Evolutionary conservation across 1,139 yeast genomes (phyloP).

Genomic region (Magnusiomyces sp.): DNA sequence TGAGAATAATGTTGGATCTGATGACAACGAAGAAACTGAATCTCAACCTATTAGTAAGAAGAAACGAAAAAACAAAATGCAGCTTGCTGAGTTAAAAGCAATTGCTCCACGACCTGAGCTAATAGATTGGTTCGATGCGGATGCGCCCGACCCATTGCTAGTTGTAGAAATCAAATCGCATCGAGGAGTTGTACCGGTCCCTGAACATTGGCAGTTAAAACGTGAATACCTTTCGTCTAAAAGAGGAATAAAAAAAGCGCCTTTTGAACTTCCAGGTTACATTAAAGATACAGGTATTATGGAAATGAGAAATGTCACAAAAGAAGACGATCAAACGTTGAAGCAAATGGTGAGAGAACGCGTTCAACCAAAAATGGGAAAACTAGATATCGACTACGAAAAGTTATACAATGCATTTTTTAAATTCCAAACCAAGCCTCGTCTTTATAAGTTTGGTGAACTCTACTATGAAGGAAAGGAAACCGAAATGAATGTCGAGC

Average conservation of each 20-base stretch:
- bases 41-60: conserved; percentile 29
- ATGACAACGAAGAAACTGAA: conserved; percentile 20
- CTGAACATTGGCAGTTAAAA: conserved; percentile 76
- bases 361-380: conserved; percentile 86
- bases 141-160: conserved; percentile 70
- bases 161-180: conserved; percentile 56
- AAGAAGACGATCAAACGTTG: conserved; percentile 46
- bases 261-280: conserved; percentile 70
- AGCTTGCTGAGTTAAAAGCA: conserved; percentile 62
- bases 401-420: conserved; percentile 82
- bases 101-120: conserved; percentile 54
- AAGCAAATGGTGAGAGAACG: conserved; percentile 74
- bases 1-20: conserved; percentile 19
- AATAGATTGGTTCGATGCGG: conserved; percentile 82
- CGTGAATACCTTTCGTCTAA: conserved; percentile 69
- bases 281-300: conserved; percentile 80
- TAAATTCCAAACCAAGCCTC: conserved; percentile 69
- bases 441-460: conserved; percentile 62
- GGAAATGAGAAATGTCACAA: conserved; percentile 64
- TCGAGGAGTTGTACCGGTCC: conserved; percentile 68
- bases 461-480: conserved; percentile 75
- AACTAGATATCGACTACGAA: conserved; percentile 77
- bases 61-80: conserved; percentile 50
- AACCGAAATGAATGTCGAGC: conserved; percentile 36
- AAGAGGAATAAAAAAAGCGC: conserved; percentile 61